Conservation (phyloP, 495 filamentous ascomycete species). For the Wilcoxina mikolae region DNA sequence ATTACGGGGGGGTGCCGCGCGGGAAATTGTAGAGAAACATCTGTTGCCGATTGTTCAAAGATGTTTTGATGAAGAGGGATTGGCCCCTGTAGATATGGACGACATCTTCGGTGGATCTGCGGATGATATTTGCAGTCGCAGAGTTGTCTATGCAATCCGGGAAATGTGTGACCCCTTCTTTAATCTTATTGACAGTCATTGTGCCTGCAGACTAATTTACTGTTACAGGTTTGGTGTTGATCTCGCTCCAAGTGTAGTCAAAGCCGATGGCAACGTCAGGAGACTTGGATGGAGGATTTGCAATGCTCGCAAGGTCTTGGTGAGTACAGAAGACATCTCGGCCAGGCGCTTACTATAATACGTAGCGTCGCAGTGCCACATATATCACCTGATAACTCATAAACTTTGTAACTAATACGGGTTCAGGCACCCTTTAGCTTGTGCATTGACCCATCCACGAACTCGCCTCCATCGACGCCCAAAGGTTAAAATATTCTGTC, state of each 20-base stretch:
- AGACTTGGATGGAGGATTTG: constrained; percentile 92
- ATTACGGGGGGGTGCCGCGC: constrained; percentile 40
- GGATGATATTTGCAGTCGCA: constrained; percentile 71
- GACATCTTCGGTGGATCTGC: constrained; percentile 81
- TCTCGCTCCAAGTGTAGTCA: constrained; percentile 81
- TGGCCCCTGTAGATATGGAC: constrained; percentile 65
- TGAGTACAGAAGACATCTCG: constrained; percentile 35
- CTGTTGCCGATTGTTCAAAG: constrained; percentile 72
- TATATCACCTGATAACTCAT: neutral
- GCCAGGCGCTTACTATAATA: neutral
- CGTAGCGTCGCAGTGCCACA: neutral
- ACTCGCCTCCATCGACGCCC: neutral
- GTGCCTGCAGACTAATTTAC: constrained; percentile 31
- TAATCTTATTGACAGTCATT: too few relatives aligned
- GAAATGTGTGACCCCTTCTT: constrained; percentile 45
- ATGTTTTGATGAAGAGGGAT: constrained; percentile 88
- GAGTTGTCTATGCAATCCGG: constrained; percentile 83
- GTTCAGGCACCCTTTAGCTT: constrained; percentile 4
- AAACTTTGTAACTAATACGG: neutral
- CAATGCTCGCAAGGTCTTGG: constrained; percentile 86
- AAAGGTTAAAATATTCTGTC: too few relatives aligned
- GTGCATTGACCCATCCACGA: neutral
- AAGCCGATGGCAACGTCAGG: constrained; percentile 77
- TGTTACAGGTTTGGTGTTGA: constrained; percentile 62
- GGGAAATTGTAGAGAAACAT: constrained; percentile 52